Evolutionary conservation across 352 stramenopile species (phyloP).

Genomic region (Globisporangium parvum): DNA sequence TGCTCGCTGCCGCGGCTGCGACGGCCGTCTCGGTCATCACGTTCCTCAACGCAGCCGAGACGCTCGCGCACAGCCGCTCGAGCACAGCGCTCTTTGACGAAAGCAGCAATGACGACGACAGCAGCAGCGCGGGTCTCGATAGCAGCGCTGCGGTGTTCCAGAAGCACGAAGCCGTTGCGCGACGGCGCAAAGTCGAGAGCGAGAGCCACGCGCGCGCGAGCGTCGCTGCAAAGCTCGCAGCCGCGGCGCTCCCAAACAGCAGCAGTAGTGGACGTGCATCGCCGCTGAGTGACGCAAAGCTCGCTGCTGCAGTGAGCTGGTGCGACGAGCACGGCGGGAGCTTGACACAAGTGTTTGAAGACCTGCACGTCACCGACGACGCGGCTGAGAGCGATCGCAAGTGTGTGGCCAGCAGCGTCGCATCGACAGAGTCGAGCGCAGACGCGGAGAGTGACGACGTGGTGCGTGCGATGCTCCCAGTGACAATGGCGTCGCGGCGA

Average conservation of each 20-base stretch:
- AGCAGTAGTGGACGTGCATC: conserved; percentile 18
- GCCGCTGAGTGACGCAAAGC: conserved; percentile 24
- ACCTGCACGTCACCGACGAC: conserved; percentile 14
- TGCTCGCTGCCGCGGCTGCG: conserved; percentile 68
- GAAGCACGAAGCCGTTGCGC: neutral
- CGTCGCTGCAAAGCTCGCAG: neutral
- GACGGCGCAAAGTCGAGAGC: neutral
- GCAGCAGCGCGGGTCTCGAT: neutral
- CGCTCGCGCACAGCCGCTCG: conserved; percentile 19
- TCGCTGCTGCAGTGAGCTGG: conserved; percentile 69
- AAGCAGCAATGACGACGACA: conserved; percentile 7
- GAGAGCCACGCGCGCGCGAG: neutral
- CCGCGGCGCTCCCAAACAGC: neutral
- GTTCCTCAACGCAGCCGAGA: conserved; percentile 55
- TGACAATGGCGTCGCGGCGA: neutral
- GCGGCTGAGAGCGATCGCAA: neutral
- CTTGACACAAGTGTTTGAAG: conserved; percentile 71
- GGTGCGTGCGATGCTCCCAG: conserved; percentile 5
- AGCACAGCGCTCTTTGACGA: conserved; percentile 12
- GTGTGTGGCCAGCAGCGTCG: too few relatives aligned
- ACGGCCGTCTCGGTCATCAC: conserved; percentile 82
- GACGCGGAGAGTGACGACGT: neutral
- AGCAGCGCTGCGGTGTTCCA: neutral
- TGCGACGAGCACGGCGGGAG: conserved; percentile 77
- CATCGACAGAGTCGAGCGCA: neutral